Conservation (phyloP, 1,139 yeast species). For the Entelexis sorbosivorans region DNA sequence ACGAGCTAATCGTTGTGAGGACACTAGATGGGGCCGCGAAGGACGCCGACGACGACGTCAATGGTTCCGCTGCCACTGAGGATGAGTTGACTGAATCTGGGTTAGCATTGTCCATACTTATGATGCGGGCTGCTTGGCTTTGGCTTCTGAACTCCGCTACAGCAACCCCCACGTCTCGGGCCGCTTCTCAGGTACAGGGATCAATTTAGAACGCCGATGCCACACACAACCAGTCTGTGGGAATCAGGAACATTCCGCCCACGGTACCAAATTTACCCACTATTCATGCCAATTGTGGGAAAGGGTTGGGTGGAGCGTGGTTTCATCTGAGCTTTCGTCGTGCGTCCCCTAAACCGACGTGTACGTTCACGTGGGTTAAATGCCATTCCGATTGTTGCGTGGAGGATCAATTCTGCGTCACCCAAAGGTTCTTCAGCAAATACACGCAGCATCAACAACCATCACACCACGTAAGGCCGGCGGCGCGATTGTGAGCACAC, state of each 20-base stretch:
- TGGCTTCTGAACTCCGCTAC: background rate
- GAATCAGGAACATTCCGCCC: background rate
- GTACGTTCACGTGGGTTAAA: background rate
- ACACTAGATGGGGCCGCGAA: background rate
- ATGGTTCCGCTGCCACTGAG: background rate
- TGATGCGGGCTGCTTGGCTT: background rate
- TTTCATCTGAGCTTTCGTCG: background rate
- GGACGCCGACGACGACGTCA: background rate
- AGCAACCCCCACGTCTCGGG: background rate
- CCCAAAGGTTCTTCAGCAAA: no score
- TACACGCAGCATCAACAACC: no score
- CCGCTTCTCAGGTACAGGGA: background rate
- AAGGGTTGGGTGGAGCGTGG: background rate
- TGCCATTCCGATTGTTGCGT: background rate
- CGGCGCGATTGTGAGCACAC: no score
- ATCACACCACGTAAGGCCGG: no score
- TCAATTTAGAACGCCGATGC: background rate
- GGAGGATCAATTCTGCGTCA: no score
- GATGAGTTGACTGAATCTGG: constrained; percentile 4
- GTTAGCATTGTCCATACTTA: constrained; percentile 8
- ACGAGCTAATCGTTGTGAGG: background rate
- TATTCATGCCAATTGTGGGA: background rate
- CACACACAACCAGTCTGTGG: background rate
- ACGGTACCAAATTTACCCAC: background rate
- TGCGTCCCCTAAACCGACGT: background rate